Evolutionary conservation across 2,329 filamentous ascomycete genomes (phyloP), one percentile per base, ranked within the genome.

Genomic region (Pseudogymnoascus pannorum): DNA sequence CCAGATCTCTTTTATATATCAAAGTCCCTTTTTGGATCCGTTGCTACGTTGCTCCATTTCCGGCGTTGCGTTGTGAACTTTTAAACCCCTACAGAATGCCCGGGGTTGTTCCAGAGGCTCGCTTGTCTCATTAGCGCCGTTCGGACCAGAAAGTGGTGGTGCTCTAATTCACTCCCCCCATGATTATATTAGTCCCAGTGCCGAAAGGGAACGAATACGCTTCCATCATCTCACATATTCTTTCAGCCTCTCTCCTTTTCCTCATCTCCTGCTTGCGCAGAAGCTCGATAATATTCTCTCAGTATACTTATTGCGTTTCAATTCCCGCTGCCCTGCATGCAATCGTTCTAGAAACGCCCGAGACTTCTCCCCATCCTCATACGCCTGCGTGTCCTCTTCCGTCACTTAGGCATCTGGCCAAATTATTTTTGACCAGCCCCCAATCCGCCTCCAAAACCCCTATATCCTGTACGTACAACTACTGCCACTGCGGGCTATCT

Each of bases 321-420:
- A 58, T 58, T 58, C 57, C 57, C 22, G 57, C 57, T 38, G 31
- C 31, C 31, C 57, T 58, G 31, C 57, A 58, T 36, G 57, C 57
- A 58, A 58, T 58, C 31, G 57, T 40, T 22, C 31, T 40, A 36
- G 57, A 58, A 58, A 54, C 48, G 48, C 48, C 48, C 48, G 24
- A 54, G 48, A 31, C 48, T 54, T 2, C 26, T 54, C 48, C 48
- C 48, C 48, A 54, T 54, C 48, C 48, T 18, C 48, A 54, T 54
- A 54, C 48, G 48, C 48, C 48, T 54, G 48, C 48, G 48, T 54
- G 48, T 54, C 48, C 48, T 54, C 48, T 54, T 54, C 48, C 16
- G 31, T 40, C 57, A 58, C n/a, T 40, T 24, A 58, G 20, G 31
- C 57, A 58, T 36, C 57, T 58, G 35, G 31, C 35, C 57, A 58